Conservation (phyloP, 2,329 filamentous ascomycete genomes). For the Nemania sp. region DNA sequence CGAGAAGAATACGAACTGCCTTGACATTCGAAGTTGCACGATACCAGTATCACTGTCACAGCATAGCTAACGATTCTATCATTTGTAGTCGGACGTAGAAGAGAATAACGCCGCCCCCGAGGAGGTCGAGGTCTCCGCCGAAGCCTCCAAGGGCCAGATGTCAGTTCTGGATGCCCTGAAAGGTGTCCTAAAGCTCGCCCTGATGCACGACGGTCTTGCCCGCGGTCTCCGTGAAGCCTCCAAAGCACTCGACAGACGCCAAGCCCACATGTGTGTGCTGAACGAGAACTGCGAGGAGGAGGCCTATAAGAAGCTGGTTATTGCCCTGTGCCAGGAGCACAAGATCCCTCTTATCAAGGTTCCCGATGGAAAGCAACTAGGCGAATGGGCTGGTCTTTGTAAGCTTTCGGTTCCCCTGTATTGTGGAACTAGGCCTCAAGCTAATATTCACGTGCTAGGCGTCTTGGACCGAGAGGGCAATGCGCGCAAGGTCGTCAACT, state of each 20-base stretch:
- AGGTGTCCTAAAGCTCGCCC: constrained; percentile 96
- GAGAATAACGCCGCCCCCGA: constrained; percentile 83
- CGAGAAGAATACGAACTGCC: no score
- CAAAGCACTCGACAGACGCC: constrained; percentile 97
- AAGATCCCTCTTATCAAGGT: constrained; percentile 99
- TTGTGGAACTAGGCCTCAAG: background rate
- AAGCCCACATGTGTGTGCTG: constrained; percentile 99
- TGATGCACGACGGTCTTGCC: constrained; percentile 99
- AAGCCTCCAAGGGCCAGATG: constrained; percentile 91
- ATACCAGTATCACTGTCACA: no score
- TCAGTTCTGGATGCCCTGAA: constrained; percentile 97
- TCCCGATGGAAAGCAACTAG: constrained; percentile 98
- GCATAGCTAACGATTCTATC: constrained; percentile 22
- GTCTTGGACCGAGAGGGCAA: constrained; percentile 99
- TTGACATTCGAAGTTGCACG: no score
- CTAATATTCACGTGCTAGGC: constrained; percentile 59
- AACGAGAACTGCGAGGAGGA: constrained; percentile 99
- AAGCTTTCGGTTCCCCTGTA: constrained; percentile 52
- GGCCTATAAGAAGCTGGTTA: constrained; percentile 99
- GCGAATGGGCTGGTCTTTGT: constrained; percentile 99
- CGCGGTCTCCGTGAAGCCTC: constrained; percentile 97
- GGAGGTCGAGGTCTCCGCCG: constrained; percentile 95
- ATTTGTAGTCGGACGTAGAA: constrained; percentile 97
- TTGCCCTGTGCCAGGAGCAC: constrained; percentile 98
- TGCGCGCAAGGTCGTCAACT: constrained; percentile 99